Evolutionary conservation across 129 eudicot genomes (phyloP).

Genomic region (Deinandra increscens): DNA sequence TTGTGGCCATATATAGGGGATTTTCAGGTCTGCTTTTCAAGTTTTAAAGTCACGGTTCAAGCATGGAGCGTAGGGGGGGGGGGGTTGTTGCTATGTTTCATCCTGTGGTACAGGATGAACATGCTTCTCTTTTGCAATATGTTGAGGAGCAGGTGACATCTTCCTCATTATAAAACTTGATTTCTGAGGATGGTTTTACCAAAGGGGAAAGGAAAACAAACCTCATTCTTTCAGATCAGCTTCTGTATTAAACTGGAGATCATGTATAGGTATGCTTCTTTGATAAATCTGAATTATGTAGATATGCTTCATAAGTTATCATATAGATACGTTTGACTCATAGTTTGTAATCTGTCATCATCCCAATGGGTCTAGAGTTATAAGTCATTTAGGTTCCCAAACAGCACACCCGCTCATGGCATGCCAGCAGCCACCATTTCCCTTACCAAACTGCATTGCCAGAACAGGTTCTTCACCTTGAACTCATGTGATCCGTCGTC

Average conservation of each 20-base stretch:
- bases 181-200: background rate
- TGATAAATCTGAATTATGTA: background rate
- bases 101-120: conserved; percentile 42
- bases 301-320: background rate
- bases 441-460: too few species aligned
- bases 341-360: too few species aligned
- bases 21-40: conserved; percentile 82
- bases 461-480: too few species aligned
- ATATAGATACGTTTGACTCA: background rate
- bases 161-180: too few species aligned
- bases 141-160: conserved; percentile 27
- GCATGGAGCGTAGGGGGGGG: conserved; percentile 65
- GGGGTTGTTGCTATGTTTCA: conserved; percentile 84
- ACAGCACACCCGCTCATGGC: too few species aligned
- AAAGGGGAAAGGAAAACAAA: conserved; percentile 7
- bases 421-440: too few species aligned
- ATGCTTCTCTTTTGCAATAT: conserved; percentile 44
- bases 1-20: too few species aligned
- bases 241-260: conserved; percentile 1
- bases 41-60: conserved; percentile 53
- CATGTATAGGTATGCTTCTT: background rate
- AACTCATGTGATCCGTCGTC: too few species aligned
- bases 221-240: background rate
- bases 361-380: too few species aligned
- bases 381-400: too few species aligned